A percentile compares a stretch with the other conserved stretches of the same genome.
Conservation (phyloP, 2,329 filamentous ascomycete species). For the Venturiaceae sp. region DNA sequence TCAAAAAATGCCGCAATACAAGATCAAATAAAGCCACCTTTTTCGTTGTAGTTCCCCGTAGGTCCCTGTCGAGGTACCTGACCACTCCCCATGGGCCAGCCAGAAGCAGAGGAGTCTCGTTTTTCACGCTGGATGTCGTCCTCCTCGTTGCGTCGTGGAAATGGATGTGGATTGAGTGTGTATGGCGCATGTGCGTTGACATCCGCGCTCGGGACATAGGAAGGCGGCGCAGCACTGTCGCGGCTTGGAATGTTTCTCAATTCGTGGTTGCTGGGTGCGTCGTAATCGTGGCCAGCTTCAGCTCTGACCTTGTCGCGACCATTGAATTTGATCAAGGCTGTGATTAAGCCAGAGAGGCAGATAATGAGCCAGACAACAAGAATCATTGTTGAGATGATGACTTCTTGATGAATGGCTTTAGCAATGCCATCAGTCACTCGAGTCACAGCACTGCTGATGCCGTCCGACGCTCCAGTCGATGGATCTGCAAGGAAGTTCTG, state of each 20-base stretch:
- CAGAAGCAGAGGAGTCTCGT: background rate
- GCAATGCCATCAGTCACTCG: constrained; percentile 60
- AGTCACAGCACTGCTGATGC: constrained; percentile 67
- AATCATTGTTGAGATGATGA: constrained; percentile 67
- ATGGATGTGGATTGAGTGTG: constrained; percentile 8
- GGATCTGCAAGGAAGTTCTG: constrained; percentile 70
- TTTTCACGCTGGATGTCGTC: background rate
- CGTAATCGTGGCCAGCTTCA: constrained; percentile 44
- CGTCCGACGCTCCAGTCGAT: constrained; percentile 63
- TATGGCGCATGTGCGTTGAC: constrained; percentile 14
- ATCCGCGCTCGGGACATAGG: constrained; percentile 14
- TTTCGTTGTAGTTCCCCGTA: background rate
- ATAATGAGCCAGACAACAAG: constrained; percentile 70
- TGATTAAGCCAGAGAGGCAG: constrained; percentile 61
- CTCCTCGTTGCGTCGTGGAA: constrained; percentile 8
- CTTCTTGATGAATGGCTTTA: constrained; percentile 62
- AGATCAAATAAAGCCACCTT: constrained; percentile 7
- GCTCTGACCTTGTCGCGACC: constrained; percentile 49
- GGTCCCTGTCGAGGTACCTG: background rate
- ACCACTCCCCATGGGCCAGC: background rate
- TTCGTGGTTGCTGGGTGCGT: constrained; percentile 4
- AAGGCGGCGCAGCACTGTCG: constrained; percentile 9
- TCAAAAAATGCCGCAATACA: constrained; percentile 12
- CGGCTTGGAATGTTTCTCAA: constrained; percentile 7
- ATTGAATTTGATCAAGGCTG: constrained; percentile 53